phyloP scores from a whole-genome alignment of 2,329 filamentous ascomycete genomes.

The Neonectria sp. region DNA sequence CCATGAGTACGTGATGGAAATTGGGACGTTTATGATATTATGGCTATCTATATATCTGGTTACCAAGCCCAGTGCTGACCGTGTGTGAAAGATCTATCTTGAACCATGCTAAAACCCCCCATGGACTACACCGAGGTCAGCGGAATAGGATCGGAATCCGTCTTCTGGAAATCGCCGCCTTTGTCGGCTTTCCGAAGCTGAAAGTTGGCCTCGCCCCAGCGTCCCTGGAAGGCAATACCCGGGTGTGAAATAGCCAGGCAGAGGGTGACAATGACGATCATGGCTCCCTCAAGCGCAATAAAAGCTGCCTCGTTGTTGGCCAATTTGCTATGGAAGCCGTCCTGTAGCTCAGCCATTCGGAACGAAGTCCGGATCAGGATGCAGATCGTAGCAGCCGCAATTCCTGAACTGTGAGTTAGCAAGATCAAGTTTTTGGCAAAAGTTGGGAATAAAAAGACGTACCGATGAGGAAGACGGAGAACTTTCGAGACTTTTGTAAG shows the following conservation, averaged over 20 bases:
- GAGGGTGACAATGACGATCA: conserved; percentile 19
- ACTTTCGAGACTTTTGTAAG: conserved; percentile 28
- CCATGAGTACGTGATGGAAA: too few species aligned
- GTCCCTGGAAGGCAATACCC: conserved; percentile 32
- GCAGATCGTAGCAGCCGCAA: conserved; percentile 25
- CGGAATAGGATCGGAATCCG: conserved; percentile 5
- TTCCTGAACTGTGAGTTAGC: conserved; percentile 66
- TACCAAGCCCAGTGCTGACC: not conserved
- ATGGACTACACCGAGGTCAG: not conserved
- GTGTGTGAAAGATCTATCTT: not conserved
- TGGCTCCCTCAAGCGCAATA: conserved; percentile 33
- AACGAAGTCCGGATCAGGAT: conserved; percentile 37
- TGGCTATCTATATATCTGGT: not conserved
- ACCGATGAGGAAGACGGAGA: conserved; percentile 34
- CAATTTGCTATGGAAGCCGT: conserved; percentile 29
- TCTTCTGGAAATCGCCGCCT: conserved; percentile 8
- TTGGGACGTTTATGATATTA: not conserved
- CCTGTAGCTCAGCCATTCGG: conserved; percentile 34
- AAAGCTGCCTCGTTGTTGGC: conserved; percentile 33
- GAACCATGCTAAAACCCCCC: too few species aligned
- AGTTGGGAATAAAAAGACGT: conserved; percentile 68
- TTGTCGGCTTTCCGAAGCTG: conserved; percentile 32
- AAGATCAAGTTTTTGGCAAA: conserved; percentile 81
- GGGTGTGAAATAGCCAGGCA: conserved; percentile 27
- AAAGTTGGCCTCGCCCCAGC: conserved; percentile 37